Conservation (phyloP, 2,329 filamentous ascomycete genomes). For the Phialophora verrucosa region DNA sequence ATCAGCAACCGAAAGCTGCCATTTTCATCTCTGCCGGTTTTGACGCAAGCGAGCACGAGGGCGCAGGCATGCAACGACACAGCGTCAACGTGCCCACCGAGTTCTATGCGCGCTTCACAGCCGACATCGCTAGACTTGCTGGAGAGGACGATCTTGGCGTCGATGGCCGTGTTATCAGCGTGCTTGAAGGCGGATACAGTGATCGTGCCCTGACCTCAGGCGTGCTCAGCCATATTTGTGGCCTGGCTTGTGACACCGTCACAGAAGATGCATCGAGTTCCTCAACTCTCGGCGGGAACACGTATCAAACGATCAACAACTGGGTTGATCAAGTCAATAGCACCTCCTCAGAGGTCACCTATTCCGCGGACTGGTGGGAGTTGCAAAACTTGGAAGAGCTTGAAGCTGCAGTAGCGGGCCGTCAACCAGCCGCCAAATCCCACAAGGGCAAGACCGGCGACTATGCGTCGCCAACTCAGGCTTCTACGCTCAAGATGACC, state of each 20-base stretch:
- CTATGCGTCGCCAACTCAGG: conserved; percentile 85
- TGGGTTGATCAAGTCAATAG: conserved; percentile 24
- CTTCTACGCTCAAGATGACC: conserved; percentile 80
- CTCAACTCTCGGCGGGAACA: conserved; percentile 3
- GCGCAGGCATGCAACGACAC: conserved; percentile 90
- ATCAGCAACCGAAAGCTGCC: conserved; percentile 73
- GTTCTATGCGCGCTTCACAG: conserved; percentile 90
- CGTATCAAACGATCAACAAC: conserved; percentile 32
- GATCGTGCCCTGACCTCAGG: conserved; percentile 88
- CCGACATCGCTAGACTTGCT: conserved; percentile 81
- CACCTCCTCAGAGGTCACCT: conserved; percentile 16
- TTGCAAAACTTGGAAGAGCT: conserved; percentile 69
- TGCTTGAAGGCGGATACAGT: conserved; percentile 94
- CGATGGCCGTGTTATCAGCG: conserved; percentile 86
- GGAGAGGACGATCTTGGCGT: conserved; percentile 77
- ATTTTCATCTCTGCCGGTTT: conserved; percentile 97
- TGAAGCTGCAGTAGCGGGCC: conserved; percentile 63
- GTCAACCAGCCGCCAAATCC: conserved; percentile 59
- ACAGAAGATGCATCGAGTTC: background rate
- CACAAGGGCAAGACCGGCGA: conserved; percentile 67
- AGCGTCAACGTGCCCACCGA: conserved; percentile 94
- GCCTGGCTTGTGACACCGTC: conserved; percentile 56
- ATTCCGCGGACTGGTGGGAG: conserved; percentile 67
- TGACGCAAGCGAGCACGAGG: conserved; percentile 95
- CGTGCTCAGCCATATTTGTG: conserved; percentile 86